Evolutionary conservation across 78 protist species (phyloP).

Genomic region (Dictyostelium purpureum): DNA sequence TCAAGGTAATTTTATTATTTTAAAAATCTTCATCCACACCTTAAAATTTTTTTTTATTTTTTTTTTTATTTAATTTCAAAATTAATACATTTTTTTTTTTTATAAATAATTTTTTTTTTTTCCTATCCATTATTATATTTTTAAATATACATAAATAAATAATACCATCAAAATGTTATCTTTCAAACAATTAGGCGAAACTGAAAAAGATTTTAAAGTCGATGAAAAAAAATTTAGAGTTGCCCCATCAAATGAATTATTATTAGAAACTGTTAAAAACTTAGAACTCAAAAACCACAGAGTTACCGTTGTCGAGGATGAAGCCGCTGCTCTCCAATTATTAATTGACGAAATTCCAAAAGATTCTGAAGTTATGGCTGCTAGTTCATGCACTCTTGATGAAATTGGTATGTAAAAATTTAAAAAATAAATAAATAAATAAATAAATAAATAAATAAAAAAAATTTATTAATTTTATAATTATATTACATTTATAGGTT

Average conservation of each 20-base stretch:
- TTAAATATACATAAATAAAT: background rate
- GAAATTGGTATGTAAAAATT: too few relatives aligned
- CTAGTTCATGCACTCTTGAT: background rate
- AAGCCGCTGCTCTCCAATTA: background rate
- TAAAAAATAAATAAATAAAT: too few relatives aligned
- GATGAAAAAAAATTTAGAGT: conserved; percentile 18
- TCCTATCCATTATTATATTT: background rate
- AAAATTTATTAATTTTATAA: too few relatives aligned
- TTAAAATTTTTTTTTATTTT: background rate
- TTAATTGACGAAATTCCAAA: conserved; percentile 10
- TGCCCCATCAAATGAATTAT: background rate
- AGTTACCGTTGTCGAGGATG: conserved; percentile 36
- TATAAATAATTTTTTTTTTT: background rate
- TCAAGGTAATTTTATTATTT: too few relatives aligned
- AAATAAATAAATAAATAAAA: too few relatives aligned
- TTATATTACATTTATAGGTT: too few relatives aligned
- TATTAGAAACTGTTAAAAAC: background rate
- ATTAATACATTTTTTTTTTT: background rate
- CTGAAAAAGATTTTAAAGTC: conserved; percentile 42
- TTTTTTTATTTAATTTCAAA: background rate
- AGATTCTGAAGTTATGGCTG: conserved; percentile 5
- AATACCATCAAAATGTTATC: background rate
- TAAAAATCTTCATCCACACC: too few relatives aligned
- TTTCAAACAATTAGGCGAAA: conserved; percentile 3
- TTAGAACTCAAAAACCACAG: conserved; percentile 1